Evolutionary conservation across 1,139 yeast genomes (phyloP).

Genomic region (Candida albicans): DNA sequence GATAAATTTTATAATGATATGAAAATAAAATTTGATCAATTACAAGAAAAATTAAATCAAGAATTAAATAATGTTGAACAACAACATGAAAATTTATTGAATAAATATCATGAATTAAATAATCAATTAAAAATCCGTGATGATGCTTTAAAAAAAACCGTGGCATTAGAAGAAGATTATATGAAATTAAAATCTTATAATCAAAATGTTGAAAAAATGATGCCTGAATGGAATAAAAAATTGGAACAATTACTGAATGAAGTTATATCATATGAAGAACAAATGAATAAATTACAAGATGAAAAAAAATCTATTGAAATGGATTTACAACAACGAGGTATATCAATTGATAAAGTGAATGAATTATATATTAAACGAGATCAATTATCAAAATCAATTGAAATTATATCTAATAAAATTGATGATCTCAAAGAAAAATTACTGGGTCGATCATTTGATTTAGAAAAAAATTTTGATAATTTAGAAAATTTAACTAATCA

Average conservation of each 20-base stretch:
- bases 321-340: slow-evolving; percentile 54
- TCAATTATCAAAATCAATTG: slow-evolving; percentile 56
- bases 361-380: slow-evolving; percentile 62
- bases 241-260: slow-evolving; percentile 11
- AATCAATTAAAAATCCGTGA: slow-evolving; percentile 27
- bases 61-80: slow-evolving; percentile 42
- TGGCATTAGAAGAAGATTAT: slow-evolving; percentile 71
- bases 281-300: slow-evolving; percentile 38
- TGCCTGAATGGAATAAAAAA: slow-evolving; percentile 55
- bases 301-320: slow-evolving; percentile 49
- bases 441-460: slow-evolving; percentile 47
- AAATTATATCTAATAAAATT: slow-evolving; percentile 44
- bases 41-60: slow-evolving; percentile 34
- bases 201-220: slow-evolving; percentile 63
- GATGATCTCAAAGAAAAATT: slow-evolving; percentile 37
- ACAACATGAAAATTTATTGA: slow-evolving; percentile 45
- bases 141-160: slow-evolving; percentile 54
- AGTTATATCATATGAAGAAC: slow-evolving; percentile 5
- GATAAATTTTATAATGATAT: slow-evolving; percentile 50
- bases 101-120: slow-evolving; percentile 25
- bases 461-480: slow-evolving; percentile 49
- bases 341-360: slow-evolving; percentile 63
- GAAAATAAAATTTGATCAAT: slow-evolving; percentile 49
- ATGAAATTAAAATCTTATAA: slow-evolving; percentile 70
- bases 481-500: slow-evolving; percentile 53